Evolutionary conservation across 129 eudicot species (phyloP).

Genomic region (Flaveria ramosissima): DNA sequence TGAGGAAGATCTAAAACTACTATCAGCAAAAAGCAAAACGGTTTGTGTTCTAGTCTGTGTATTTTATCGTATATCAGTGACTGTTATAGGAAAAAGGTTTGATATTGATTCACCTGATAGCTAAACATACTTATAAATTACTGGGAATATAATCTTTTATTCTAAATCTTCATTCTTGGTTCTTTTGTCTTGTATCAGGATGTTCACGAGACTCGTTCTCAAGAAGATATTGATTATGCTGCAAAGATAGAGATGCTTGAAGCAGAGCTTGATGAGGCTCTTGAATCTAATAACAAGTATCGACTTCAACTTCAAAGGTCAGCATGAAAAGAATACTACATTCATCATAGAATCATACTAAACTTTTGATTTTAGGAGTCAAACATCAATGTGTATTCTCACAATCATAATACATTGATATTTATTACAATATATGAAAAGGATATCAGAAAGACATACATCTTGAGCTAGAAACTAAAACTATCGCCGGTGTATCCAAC

Average conservation of each 20-base stretch:
- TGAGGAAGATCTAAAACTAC: slow-evolving; percentile 46
- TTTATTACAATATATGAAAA: background rate
- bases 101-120: slow-evolving; percentile 7
- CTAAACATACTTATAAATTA: too few species aligned
- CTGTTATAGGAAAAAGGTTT: background rate
- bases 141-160: background rate
- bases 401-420: background rate
- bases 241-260: slow-evolving; percentile 56
- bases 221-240: slow-evolving; percentile 39
- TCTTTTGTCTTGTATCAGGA: slow-evolving; percentile 34
- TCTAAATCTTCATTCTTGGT: background rate
- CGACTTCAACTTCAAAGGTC: slow-evolving; percentile 63
- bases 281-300: slow-evolving; percentile 53
- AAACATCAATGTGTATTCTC: slow-evolving; percentile 12
- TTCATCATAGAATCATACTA: background rate
- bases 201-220: slow-evolving; percentile 34
- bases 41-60: slow-evolving; percentile 35
- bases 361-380: slow-evolving; percentile 5
- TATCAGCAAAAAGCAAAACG: slow-evolving; percentile 46
- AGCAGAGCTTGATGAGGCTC: slow-evolving; percentile 62
- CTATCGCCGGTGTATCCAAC: background rate
- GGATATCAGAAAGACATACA: background rate
- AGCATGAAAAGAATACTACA: slow-evolving; percentile 16
- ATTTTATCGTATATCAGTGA: background rate
- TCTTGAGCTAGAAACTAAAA: background rate